These are phyloP conservation scores for Sphaerostilbella broomeana DNA, from an alignment of 2,329 filamentous ascomycete species.

Conservation along the genomic window DNA sequence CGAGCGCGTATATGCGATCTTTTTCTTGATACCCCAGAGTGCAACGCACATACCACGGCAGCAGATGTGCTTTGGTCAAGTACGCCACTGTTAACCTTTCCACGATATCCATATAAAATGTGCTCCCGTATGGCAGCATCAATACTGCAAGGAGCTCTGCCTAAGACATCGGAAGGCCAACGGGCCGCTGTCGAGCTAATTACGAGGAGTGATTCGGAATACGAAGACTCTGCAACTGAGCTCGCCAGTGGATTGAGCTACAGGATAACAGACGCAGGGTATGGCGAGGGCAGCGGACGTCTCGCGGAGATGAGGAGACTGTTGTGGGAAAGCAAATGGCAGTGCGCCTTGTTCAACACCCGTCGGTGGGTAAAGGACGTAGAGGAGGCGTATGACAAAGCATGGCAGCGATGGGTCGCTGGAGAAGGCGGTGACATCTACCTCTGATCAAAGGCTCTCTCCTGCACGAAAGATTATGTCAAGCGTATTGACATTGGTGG, in stretches of 20 bases:
- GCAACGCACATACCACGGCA: slow-evolving; percentile 95
- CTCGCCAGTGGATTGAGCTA: slow-evolving; percentile 62
- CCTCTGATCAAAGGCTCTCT: slow-evolving; percentile 43
- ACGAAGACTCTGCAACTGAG: slow-evolving; percentile 69
- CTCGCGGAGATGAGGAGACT: slow-evolving; percentile 73
- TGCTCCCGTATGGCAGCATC: slow-evolving; percentile 96
- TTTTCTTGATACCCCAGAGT: slow-evolving; percentile 95
- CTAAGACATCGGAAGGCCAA: slow-evolving; percentile 60
- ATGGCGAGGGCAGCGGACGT: slow-evolving; percentile 56
- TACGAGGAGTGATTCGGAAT: slow-evolving; percentile 69
- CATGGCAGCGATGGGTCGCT: slow-evolving; percentile 81
- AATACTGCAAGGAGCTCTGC: slow-evolving; percentile 83
- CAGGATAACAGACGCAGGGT: slow-evolving; percentile 33
- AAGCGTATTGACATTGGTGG: not conserved
- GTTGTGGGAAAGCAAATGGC: slow-evolving; percentile 78
- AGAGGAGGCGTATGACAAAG: slow-evolving; percentile 79
- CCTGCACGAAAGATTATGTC: slow-evolving; percentile 1
- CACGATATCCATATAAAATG: slow-evolving; percentile 96
- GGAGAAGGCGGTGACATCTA: slow-evolving; percentile 92
- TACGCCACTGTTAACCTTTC: slow-evolving; percentile 83
- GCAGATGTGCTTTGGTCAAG: slow-evolving; percentile 96
- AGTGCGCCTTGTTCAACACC: slow-evolving; percentile 85
- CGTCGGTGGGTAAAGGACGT: slow-evolving; percentile 84
- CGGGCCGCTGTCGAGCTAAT: slow-evolving; percentile 69
- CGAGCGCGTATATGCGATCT: slow-evolving; percentile 87